Conservation (phyloP, 2,329 filamentous ascomycete genomes). For the Penicillium sp. region DNA sequence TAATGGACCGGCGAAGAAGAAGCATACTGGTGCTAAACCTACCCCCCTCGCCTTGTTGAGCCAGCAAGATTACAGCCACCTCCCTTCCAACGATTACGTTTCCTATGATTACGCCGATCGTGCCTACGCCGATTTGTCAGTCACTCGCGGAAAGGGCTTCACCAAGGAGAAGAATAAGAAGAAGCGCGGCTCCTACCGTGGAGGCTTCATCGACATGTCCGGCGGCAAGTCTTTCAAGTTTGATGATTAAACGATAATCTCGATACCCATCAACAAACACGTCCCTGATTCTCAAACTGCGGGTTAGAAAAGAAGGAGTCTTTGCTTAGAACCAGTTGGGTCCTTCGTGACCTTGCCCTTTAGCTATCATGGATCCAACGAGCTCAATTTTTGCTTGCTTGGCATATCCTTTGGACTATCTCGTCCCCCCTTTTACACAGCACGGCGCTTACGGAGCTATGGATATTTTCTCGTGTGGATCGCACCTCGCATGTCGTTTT, state of each 20-base stretch:
- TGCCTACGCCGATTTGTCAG: constrained; percentile 83
- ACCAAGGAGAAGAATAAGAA: constrained; percentile 99
- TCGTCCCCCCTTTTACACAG: constrained; percentile 5
- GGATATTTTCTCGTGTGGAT: constrained; percentile 6
- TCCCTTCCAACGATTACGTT: constrained; percentile 76
- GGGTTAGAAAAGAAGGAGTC: not conserved
- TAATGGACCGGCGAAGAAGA: constrained; percentile 38
- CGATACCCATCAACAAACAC: constrained; percentile 1
- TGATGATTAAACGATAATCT: constrained; percentile 67
- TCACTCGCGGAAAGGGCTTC: constrained; percentile 95
- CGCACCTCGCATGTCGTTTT: constrained; percentile 2
- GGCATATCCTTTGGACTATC: not conserved
- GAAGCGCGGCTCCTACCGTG: constrained; percentile 87
- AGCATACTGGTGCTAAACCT: constrained; percentile 59
- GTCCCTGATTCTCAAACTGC: not conserved
- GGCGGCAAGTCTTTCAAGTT: constrained; percentile 91
- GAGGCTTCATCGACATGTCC: constrained; percentile 81
- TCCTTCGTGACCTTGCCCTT: not conserved
- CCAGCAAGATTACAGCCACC: constrained; percentile 67
- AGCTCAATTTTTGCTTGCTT: not conserved
- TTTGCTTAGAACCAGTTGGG: not conserved
- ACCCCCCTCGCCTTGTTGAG: constrained; percentile 78
- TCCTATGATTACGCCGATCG: constrained; percentile 86
- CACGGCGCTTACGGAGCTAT: constrained; percentile 23
- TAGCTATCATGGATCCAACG: not conserved